Evolutionary conservation across 768 basidiomycete species (phyloP).

Genomic region (Lentinula boryana): DNA sequence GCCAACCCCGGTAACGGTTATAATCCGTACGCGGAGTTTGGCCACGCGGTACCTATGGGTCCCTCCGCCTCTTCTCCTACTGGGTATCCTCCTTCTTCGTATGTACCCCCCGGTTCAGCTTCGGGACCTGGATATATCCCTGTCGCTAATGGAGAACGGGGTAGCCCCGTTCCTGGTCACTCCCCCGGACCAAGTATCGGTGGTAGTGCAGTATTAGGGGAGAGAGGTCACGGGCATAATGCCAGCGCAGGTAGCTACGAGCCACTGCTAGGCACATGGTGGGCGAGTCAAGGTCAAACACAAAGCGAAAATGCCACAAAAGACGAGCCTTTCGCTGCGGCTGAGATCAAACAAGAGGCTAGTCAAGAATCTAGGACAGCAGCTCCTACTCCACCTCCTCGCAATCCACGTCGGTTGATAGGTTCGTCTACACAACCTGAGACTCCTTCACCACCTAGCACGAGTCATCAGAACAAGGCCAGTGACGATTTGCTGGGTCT

Average conservation of each 20-base stretch:
- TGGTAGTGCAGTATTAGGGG: background rate
- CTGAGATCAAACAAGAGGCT: slow-evolving; percentile 17
- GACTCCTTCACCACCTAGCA: background rate
- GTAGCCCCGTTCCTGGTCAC: background rate
- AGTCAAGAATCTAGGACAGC: background rate
- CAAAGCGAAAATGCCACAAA: slow-evolving; percentile 15
- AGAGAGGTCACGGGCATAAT: background rate
- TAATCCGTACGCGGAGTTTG: slow-evolving; percentile 52
- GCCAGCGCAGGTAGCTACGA: slow-evolving; percentile 38
- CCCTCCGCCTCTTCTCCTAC: slow-evolving; percentile 5
- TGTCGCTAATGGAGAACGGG: background rate
- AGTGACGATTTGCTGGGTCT: background rate
- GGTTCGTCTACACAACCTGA: background rate
- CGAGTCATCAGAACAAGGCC: background rate
- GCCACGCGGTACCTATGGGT: slow-evolving; percentile 17
- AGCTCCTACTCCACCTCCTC: background rate
- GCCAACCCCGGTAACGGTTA: slow-evolving; percentile 21
- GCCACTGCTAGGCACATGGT: slow-evolving; percentile 46
- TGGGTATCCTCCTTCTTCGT: background rate
- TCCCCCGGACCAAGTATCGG: slow-evolving; percentile 3
- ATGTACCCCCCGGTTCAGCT: background rate
- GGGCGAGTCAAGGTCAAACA: slow-evolving; percentile 14
- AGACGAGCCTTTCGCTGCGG: slow-evolving; percentile 21
- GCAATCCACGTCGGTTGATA: slow-evolving; percentile 1
- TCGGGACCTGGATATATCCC: slow-evolving; percentile 2